These are phyloP conservation scores for Tetragonia tetragonoides DNA, from an alignment of 148 eudicot genomes.

Conservation along the genomic window DNA sequence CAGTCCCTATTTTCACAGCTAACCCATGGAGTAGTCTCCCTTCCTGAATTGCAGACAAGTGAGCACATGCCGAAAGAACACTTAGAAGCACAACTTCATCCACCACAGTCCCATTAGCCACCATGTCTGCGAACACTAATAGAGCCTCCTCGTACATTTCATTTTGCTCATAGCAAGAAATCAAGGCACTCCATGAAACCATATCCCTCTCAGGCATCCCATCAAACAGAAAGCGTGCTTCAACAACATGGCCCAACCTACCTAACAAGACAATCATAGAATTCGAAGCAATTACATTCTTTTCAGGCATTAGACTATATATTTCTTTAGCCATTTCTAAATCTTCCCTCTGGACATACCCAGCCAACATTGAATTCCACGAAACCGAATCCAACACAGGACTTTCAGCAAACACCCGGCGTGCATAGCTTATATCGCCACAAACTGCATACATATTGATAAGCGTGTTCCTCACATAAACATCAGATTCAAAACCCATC, in stretches of 20 bases:
- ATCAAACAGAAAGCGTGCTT: constrained; percentile 49
- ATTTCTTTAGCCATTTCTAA: constrained; percentile 45
- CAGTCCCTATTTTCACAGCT: constrained; percentile 46
- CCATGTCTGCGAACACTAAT: constrained; percentile 47
- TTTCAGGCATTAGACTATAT: constrained; percentile 49
- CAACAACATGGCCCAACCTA: constrained; percentile 41
- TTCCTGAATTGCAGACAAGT: constrained; percentile 25
- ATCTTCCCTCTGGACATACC: constrained; percentile 45
- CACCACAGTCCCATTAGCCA: constrained; percentile 26
- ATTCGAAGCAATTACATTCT: constrained; percentile 57
- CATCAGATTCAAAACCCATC: constrained; percentile 55
- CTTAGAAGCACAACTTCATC: constrained; percentile 65
- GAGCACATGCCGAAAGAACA: constrained; percentile 64
- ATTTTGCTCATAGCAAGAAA: constrained; percentile 67
- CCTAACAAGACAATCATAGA: constrained; percentile 70
- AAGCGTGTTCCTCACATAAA: constrained; percentile 55
- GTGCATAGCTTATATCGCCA: constrained; percentile 38
- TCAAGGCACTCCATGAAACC: constrained; percentile 75
- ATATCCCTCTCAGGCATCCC: constrained; percentile 50
- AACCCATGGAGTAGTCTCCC: constrained; percentile 55
- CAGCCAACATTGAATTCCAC: constrained; percentile 74
- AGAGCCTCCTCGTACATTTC: constrained; percentile 52
- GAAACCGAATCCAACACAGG: constrained; percentile 59
- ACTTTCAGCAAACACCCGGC: constrained; percentile 71
- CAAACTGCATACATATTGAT: constrained; percentile 57